Evolutionary conservation across 805 yeast genomes (phyloP).

Genomic region (Suhomyces kilbournensis): DNA sequence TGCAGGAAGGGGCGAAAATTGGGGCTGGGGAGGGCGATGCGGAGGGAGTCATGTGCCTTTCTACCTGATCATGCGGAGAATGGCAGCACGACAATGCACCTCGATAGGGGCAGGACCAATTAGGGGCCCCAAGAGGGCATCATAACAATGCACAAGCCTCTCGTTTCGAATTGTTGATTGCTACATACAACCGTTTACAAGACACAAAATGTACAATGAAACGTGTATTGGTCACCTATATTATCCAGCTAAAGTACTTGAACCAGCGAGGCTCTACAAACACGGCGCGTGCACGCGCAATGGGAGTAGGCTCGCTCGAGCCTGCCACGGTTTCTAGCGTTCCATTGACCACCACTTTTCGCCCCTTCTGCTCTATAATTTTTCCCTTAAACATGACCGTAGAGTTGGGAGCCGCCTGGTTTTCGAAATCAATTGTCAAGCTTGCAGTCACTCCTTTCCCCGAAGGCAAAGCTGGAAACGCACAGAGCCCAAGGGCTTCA

Average conservation of each 20-base stretch:
- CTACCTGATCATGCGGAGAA: neutral
- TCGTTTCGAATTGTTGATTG: neutral
- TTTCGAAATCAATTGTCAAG: constrained; percentile 61
- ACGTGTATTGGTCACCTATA: constrained; percentile 8
- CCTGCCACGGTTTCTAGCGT: constrained; percentile 49
- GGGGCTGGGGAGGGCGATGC: neutral
- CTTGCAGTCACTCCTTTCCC: constrained; percentile 87
- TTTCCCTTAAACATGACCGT: constrained; percentile 66
- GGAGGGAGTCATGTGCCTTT: neutral
- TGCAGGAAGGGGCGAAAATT: neutral
- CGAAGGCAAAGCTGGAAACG: constrained; percentile 77
- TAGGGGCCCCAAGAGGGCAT: neutral
- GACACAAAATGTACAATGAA: neutral
- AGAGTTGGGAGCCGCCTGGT: constrained; percentile 59
- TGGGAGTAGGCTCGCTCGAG: constrained; percentile 19
- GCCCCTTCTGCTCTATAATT: constrained; percentile 64
- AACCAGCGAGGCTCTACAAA: constrained; percentile 90
- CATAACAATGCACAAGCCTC: neutral
- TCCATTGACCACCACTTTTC: constrained; percentile 82
- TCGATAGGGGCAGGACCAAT: neutral
- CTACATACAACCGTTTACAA: neutral
- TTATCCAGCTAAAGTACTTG: constrained; percentile 53
- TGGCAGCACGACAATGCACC: neutral
- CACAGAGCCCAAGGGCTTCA: constrained; percentile 82
- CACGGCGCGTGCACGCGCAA: constrained; percentile 66